These are phyloP conservation scores for Ophiosphaerella narmari DNA, from an alignment of 2,329 filamentous ascomycete species.

Conservation along the genomic window DNA sequence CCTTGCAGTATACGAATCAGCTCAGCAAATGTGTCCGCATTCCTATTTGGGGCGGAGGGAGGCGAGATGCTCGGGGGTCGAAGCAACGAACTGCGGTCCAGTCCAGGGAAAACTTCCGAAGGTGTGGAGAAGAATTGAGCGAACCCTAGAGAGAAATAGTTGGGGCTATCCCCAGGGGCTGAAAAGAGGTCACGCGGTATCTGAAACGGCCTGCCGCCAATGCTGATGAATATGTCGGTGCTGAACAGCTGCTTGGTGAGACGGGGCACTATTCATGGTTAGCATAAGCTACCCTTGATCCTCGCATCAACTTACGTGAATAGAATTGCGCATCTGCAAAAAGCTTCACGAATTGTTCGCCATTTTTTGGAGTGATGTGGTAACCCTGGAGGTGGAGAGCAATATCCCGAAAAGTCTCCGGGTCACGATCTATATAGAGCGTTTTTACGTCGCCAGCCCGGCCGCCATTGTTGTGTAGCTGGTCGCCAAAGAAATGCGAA, in stretches of 20 bases:
- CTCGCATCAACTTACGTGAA: slow-evolving; percentile 61
- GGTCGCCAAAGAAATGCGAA: slow-evolving; percentile 88
- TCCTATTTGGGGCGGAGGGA: slow-evolving; percentile 78
- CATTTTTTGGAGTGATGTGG: slow-evolving; percentile 79
- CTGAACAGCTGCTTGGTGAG: slow-evolving; percentile 90
- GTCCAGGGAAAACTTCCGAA: slow-evolving; percentile 80
- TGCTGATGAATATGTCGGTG: slow-evolving; percentile 88
- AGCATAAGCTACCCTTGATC: slow-evolving; percentile 11
- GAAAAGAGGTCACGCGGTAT: slow-evolving; percentile 88
- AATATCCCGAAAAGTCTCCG: slow-evolving; percentile 85
- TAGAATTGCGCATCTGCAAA: slow-evolving; percentile 98
- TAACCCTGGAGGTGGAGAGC: slow-evolving; percentile 89
- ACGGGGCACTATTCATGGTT: slow-evolving; percentile 68
- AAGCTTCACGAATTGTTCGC: slow-evolving; percentile 84
- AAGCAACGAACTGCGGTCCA: slow-evolving; percentile 77
- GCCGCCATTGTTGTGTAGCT: slow-evolving; percentile 68
- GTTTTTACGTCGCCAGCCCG: slow-evolving; percentile 70
- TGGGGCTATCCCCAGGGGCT: slow-evolving; percentile 85
- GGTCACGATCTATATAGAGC: slow-evolving; percentile 93
- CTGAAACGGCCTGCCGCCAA: slow-evolving; percentile 84
- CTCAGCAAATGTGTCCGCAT: slow-evolving; percentile 82
- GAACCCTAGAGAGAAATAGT: slow-evolving; percentile 93
- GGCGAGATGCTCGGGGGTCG: slow-evolving; percentile 86
- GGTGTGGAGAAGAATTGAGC: slow-evolving; percentile 83
- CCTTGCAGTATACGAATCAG: slow-evolving; percentile 81